Base-by-base conservation (phyloP, 208 protist species). In the Acanthamoeba sp. region DNA sequence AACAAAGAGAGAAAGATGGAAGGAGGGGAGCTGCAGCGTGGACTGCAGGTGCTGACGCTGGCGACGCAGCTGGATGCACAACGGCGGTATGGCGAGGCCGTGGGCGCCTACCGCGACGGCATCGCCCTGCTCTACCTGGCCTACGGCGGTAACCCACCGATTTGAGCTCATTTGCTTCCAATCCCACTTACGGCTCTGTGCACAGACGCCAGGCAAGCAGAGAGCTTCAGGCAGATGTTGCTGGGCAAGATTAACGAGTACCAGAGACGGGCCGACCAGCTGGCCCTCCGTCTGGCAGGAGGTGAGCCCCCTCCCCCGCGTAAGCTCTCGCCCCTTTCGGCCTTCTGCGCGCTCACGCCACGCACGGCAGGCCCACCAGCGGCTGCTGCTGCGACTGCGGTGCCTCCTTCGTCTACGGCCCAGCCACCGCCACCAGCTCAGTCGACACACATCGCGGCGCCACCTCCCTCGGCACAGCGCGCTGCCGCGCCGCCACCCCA, bases 41-140 rank as follows among this genome's bases (percentile, higher is more conserved):
- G 78, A 22, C 45, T 87, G 42, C 78, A 87, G 38, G 24, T 24
- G 12, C 45, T 87, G 38, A 87, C 78, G 10, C 29, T 57, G n/a
- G 78, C 78, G 3, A 87, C 78, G 45, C 78, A 87, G 78, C 29
- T 87, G 42, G 78, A 87, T 59, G 45, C 42, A 1, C 78, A 87
- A 12, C 38, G 22, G 78, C 38, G 78, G 4, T 87, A 87, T 38
- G n/a, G 22, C 24, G 78, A 87, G 22, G 78, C 78, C 9, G 45
- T 87, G 6, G 12, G 18, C 16, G 48, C 48, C 45, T 87, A 87
- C 9, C 78, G 45, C 45, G 42, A 27, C 14, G 78, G 78, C 45
- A 87, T 87, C n/a, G 24, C 78, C 10, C 45, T 59, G 78, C 78
- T 87, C 42, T 59, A 87, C 45, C 45, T 87, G 78, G 78, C 78